Evolutionary conservation across 176 grass and related monocot genomes (phyloP), one percentile per base, ranked within the genome.

Genomic region (Carex parvula): DNA sequence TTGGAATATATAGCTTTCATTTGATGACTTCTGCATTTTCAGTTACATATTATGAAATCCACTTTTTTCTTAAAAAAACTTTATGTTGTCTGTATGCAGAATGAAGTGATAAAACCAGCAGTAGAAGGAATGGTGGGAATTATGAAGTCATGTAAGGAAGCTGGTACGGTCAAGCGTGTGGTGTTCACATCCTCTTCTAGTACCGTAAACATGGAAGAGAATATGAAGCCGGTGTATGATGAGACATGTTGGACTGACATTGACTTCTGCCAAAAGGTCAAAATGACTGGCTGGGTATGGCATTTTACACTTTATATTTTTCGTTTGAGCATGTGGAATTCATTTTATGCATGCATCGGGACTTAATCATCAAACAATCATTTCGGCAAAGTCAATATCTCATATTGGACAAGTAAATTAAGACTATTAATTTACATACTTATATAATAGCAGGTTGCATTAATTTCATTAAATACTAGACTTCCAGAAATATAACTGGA

Each of bases 231-330:
- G 8, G 75, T 83, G 79, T 94, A 98, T 84, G 91, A 94, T 57
- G 84, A 98, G 42, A 85, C 84, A 70, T 84, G 87, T 61, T 98
- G 95, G 95, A 94, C 86, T 83, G 91, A 93, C 87, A 11, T 91
- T 29, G 91, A 98, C 8, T 94, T 93, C 72, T 94, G 92, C 86
- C 95, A 83, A 26, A 87, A 88, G 70, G 83, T 91, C 87, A 94
- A 94, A 91, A 98, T 94, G 92, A 98, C 95, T 15, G 95, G 86
- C 88, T 98, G 95, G 95, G 92, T 98, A 86, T 50, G 2, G 22
- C 17, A 42, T 14, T 69, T 52, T 70, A 1, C 44, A 42, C 5
- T 70, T 41, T 18, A 0, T 60, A 20, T 62, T 21, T 24, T 13
- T 64, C 3, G 1, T 46, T 46, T 46, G 44, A 10, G 44, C 8